Evolutionary conservation across 2,329 filamentous ascomycete genomes (phyloP).

Genomic region (Colletotrichum melonis): DNA sequence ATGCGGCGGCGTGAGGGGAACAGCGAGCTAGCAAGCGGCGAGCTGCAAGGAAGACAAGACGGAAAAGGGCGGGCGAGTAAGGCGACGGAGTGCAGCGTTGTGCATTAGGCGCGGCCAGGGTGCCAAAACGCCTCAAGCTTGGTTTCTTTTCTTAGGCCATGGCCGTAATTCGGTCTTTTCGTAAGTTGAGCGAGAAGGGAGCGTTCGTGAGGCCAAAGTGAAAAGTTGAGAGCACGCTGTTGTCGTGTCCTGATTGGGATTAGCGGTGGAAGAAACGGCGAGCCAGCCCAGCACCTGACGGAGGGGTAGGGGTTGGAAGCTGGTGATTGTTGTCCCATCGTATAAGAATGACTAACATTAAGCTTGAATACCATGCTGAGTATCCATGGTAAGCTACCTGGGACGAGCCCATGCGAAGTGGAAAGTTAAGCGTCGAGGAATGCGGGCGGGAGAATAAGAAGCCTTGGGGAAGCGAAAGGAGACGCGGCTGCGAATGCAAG

Average conservation of each 20-base stretch:
- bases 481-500: no score
- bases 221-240: neutral
- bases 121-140: constrained; percentile 17
- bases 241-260: neutral
- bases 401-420: neutral
- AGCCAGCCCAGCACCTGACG: neutral
- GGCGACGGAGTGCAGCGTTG: neutral
- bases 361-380: neutral
- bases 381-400: neutral
- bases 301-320: neutral
- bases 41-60: constrained; percentile 14
- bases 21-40: constrained; percentile 11
- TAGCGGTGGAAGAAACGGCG: neutral
- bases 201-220: no score
- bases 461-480: neutral
- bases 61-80: neutral
- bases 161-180: neutral
- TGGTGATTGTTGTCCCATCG: neutral
- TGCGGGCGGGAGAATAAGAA: neutral
- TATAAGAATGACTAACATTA: neutral
- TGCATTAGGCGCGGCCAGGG: constrained; percentile 4
- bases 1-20: constrained; percentile 18
- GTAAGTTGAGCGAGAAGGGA: neutral
- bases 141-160: constrained; percentile 24
- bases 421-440: neutral